Evolutionary conservation across 2,329 filamentous ascomycete genomes (phyloP), one percentile per base, ranked within the genome.

Genomic region (Trichoderma aggressivum): DNA sequence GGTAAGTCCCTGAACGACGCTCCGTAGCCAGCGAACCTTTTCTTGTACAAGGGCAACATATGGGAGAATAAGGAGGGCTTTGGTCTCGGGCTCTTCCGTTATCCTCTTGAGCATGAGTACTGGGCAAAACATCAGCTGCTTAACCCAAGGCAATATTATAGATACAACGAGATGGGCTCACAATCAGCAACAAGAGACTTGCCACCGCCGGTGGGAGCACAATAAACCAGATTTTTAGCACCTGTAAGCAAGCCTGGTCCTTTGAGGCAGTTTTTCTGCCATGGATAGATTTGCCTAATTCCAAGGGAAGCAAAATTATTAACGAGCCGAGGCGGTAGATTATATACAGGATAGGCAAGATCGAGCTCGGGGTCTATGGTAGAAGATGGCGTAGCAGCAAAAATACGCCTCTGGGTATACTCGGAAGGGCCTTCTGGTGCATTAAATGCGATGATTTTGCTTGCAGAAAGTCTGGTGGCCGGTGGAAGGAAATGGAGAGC

Each of bases 41-140:
- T 94, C 92, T 77, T 94, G 91, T 0, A 94, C 92, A 3, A 94
- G 85, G 21, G 92, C 91, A 74, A 94, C 91, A 79, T 93, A 94
- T 0, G 92, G 92, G 21, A 94, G 84, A 24, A 94, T 89, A 21
- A 94, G 81, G 14, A 94, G 85, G 3, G 90, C 91, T 74, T 94
- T 94, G 70, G 88, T 85, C 24, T 83, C 84, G 1, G 87, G 86
- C 59, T 89, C 85, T 56, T 88, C 85, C n/a, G 93, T 83, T 26
- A 94, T 84, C 72, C 87, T 86, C 77, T 91, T 93, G 67, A 94
- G 82, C 88, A 94, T 91, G 64, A 94, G 81, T 32, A 94, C 87
- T 83, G 73, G n/a, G 43, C 65, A 28, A 58, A 58, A 26, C 56
- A 62, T 78, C 71, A 79, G 75, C 43, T 60, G 24, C 28, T 67